A percentile compares a stretch with the other conserved stretches of the same genome.
Evolutionary conservation across 2,329 filamentous ascomycete species (phyloP).

Genomic region (Aspergillus bombycis): DNA sequence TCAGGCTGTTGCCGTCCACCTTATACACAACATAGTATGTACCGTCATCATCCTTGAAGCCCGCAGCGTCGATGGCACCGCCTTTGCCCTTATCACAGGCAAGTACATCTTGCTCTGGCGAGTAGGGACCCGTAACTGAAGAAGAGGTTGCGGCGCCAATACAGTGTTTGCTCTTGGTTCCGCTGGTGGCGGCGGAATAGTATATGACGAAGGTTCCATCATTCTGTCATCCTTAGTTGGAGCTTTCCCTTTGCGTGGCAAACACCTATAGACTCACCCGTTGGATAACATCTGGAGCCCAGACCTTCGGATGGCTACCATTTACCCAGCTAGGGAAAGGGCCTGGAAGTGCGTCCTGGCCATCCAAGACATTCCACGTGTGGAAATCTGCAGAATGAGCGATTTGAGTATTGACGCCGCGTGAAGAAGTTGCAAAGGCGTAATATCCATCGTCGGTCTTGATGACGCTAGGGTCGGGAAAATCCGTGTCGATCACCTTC

Average conservation of each 20-base stretch:
- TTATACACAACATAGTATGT: constrained; percentile 64
- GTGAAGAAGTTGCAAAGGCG: constrained; percentile 57
- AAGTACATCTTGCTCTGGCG: constrained; percentile 47
- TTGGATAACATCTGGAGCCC: constrained; percentile 62
- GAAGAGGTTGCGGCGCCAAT: constrained; percentile 56
- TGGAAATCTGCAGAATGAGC: constrained; percentile 53
- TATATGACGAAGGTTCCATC: constrained; percentile 59
- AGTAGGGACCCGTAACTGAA: constrained; percentile 54
- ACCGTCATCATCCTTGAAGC: constrained; percentile 56
- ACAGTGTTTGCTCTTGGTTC: constrained; percentile 52
- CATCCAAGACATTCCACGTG: constrained; percentile 51
- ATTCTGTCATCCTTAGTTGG: constrained; percentile 16
- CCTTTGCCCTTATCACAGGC: constrained; percentile 55
- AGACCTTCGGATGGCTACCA: constrained; percentile 50
- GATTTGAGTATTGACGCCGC: constrained; percentile 55
- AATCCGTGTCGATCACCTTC: constrained; percentile 46
- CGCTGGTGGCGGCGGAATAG: constrained; percentile 50
- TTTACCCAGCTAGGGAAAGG: constrained; percentile 52
- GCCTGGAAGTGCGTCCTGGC: constrained; percentile 55
- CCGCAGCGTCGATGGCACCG: constrained; percentile 63
- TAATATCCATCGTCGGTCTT: constrained; percentile 55
- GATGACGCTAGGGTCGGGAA: constrained; percentile 59
- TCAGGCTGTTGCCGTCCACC: constrained; percentile 61
- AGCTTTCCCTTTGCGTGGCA: background rate
- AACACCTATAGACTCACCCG: constrained; percentile 31